Percentiles rank a stretch among this genome's conserved stretches.
These are phyloP conservation scores for Dioscorea zingiberensis DNA, from an alignment of 106 monocot species.

Conservation along the genomic window DNA sequence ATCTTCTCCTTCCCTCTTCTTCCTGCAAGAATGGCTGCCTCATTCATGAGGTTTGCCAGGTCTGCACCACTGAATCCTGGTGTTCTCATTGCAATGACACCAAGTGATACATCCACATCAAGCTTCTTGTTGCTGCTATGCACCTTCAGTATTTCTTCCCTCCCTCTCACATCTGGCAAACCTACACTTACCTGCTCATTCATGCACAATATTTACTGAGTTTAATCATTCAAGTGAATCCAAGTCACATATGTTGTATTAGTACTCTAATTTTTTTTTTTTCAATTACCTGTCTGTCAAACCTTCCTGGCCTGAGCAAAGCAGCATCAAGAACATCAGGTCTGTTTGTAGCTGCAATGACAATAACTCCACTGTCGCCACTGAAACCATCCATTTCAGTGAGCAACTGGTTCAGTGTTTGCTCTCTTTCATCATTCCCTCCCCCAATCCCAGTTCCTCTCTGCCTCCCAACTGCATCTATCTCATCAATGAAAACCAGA, in stretches of 20 bases:
- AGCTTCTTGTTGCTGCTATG: slow-evolving; percentile 67
- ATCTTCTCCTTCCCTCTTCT: slow-evolving; percentile 56
- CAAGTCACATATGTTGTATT: no score
- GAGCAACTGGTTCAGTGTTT: slow-evolving; percentile 69
- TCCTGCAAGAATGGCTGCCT: slow-evolving; percentile 77
- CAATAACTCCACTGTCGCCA: slow-evolving; percentile 63
- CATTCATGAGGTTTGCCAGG: slow-evolving; percentile 76
- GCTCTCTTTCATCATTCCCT: slow-evolving; percentile 82
- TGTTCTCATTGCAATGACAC: slow-evolving; percentile 61
- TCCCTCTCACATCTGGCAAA: slow-evolving; percentile 54
- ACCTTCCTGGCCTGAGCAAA: slow-evolving; percentile 68
- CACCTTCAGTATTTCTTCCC: slow-evolving; percentile 58
- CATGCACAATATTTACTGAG: no score
- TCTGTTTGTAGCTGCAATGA: slow-evolving; percentile 71
- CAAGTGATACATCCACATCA: slow-evolving; percentile 44
- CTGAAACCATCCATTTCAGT: slow-evolving; percentile 82
- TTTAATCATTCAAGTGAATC: no score
- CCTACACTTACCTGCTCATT: slow-evolving; percentile 43
- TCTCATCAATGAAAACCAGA: slow-evolving; percentile 72
- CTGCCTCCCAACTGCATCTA: slow-evolving; percentile 64
- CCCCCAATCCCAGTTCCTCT: slow-evolving; percentile 77
- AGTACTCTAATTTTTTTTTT: no score
- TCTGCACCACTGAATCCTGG: slow-evolving; percentile 78
- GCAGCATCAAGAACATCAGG: slow-evolving; percentile 77
- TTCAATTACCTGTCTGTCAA: slow-evolving; percentile 56